Evolutionary conservation across 768 basidiomycete species (phyloP).

Genomic region (Psilocybe azurescens): DNA sequence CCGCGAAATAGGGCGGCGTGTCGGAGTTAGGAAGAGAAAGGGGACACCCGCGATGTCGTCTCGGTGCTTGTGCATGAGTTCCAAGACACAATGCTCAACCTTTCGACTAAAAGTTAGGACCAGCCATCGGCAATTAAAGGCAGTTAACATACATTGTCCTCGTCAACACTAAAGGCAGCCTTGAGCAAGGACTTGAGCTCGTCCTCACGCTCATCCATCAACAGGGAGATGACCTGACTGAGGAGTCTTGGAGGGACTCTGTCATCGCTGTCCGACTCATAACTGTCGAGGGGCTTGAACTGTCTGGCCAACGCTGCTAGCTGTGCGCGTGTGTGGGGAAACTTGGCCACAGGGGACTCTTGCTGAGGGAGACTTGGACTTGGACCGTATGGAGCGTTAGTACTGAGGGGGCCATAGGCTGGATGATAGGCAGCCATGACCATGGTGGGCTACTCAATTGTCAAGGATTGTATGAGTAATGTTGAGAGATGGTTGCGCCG

Average conservation of each 20-base stretch:
- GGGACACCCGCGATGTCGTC: slow-evolving; percentile 86
- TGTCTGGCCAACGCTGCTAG: slow-evolving; percentile 76
- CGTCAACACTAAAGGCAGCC: slow-evolving; percentile 70
- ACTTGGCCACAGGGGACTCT: slow-evolving; percentile 43
- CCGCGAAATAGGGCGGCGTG: slow-evolving; percentile 77
- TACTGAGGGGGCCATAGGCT: slow-evolving; percentile 17
- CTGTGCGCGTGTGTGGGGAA: slow-evolving; percentile 86
- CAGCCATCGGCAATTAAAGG: slow-evolving; percentile 11
- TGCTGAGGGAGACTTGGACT: slow-evolving; percentile 4
- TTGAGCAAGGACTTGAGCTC: slow-evolving; percentile 79
- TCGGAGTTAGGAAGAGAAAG: slow-evolving; percentile 83
- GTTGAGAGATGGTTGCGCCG: not conserved
- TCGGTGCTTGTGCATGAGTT: slow-evolving; percentile 94
- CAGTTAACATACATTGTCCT: slow-evolving; percentile 60
- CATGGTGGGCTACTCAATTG: not conserved
- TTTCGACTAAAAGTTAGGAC: slow-evolving; percentile 33
- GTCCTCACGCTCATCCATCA: slow-evolving; percentile 87
- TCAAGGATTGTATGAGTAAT: not conserved
- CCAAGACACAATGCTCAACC: slow-evolving; percentile 89
- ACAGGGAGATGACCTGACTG: slow-evolving; percentile 70
- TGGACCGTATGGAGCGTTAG: slow-evolving; percentile 18
- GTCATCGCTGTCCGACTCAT: slow-evolving; percentile 54
- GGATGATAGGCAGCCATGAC: not conserved
- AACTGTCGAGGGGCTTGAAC: slow-evolving; percentile 62
- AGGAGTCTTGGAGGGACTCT: slow-evolving; percentile 67